Base-by-base conservation (phyloP, 169 alveolate species). In the Cryptosporidium xiaoi region DNA sequence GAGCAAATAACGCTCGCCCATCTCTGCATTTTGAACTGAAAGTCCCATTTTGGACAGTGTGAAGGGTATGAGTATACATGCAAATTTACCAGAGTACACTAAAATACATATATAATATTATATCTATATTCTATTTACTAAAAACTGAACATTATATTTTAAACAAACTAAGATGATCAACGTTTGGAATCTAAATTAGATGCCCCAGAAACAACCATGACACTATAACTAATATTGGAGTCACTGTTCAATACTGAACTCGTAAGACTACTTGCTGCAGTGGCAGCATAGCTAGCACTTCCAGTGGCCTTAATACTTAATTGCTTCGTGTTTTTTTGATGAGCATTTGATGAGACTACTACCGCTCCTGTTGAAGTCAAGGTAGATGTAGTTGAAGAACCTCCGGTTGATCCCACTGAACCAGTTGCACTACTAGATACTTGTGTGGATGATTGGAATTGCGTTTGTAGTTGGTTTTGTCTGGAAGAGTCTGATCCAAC, bases 181-280 rank as follows among this genome's bases (percentile, higher is more conserved):
- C 87, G 87, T 62, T 77, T 77, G 36, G 87, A 77, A 64, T 77
- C 87, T 53, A 62, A 40, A 62, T 56, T 77, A 1, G 83, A 69
- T 36, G 87, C 71, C n/a, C 87, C 87, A 3, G 87, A 77, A 27
- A 62, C 87, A 10, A 77, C 87, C 64, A 77, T 77, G 13, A 77
- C 87, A 60, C 87, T 77, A 62, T 77, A 77, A 60, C 87, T 77
- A 62, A 77, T 62, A 8, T 62, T 77, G 18, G 87, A 62, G 55
- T 77, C 71, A 34, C 20, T 77, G 29, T 62, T 62, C 56, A 77
- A n/a, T 12, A 56, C 87, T 8, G 71, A 40, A 62, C 40, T 77
- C 20, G 87, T 60, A 40, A 77, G 46, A 44, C 87, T 77, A 13
- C 87, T 77, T 1, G 87, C 87, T 1, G 87, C 87, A 2, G 87